These are phyloP conservation scores for Fusarium marasasianum DNA, from an alignment of 2,329 filamentous ascomycete species.

Conservation along the genomic window DNA sequence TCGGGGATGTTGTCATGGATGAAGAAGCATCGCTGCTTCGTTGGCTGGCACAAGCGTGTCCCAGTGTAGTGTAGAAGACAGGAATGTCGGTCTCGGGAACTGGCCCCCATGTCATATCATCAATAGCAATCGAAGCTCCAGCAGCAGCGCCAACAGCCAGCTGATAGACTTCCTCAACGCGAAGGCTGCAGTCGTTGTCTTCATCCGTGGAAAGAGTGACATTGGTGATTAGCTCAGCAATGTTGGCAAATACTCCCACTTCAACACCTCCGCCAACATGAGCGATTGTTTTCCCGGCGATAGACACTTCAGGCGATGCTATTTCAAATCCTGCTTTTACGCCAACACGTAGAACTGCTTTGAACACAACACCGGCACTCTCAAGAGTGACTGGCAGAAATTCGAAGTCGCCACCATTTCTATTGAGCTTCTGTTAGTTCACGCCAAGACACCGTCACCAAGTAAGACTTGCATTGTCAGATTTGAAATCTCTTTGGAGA, in stretches of 20 bases:
- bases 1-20: constrained; percentile 21
- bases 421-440: background rate
- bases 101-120: constrained; percentile 59
- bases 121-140: constrained; percentile 60
- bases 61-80: constrained; percentile 63
- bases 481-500: background rate
- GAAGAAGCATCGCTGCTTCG: constrained; percentile 13
- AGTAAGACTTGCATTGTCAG: background rate
- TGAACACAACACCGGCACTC: background rate
- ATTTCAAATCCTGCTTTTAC: background rate
- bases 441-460: fast-evolving
- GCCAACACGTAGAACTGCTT: background rate
- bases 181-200: background rate
- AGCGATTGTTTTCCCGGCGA: background rate
- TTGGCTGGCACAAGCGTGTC: constrained; percentile 52
- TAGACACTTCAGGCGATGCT: background rate
- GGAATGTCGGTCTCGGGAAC: constrained; percentile 56
- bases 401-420: background rate
- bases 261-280: background rate
- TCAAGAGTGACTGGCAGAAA: background rate
- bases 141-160: constrained; percentile 63
- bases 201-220: background rate
- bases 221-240: background rate
- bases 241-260: background rate
- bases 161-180: constrained; percentile 54